A percentile compares a stretch with the other conserved stretches of the same genome.
Evolutionary conservation across 257 asterid species (phyloP).

Genomic region (Solanum appendiculatum): DNA sequence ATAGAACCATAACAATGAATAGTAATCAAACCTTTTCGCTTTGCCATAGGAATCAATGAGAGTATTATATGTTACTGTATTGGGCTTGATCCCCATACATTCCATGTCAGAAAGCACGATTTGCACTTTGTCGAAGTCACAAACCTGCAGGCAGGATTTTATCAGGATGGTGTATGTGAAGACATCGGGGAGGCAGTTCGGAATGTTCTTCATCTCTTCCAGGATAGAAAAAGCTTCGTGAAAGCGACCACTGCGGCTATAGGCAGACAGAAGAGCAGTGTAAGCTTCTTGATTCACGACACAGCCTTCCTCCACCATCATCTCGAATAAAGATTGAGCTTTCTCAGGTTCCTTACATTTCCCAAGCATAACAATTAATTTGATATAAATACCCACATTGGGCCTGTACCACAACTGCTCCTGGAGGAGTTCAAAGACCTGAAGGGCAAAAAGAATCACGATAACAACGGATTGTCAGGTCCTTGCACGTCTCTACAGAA

Average conservation of each 20-base stretch:
- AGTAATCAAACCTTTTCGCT: conserved; percentile 51
- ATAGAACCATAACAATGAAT: conserved; percentile 1
- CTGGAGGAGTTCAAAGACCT: conserved; percentile 87
- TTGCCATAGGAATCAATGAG: conserved; percentile 92
- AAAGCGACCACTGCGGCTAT: conserved; percentile 69
- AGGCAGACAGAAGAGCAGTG: conserved; percentile 95
- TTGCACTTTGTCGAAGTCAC: conserved; percentile 46
- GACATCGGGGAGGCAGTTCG: conserved; percentile 67
- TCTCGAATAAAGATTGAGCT: conserved; percentile 71
- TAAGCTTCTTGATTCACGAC: conserved; percentile 61
- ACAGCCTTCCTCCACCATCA: conserved; percentile 87
- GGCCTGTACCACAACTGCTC: conserved; percentile 98
- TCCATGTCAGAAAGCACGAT: conserved; percentile 67
- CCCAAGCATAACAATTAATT: conserved; percentile 93
- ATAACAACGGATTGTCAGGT: neutral
- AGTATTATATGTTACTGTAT: conserved; percentile 77
- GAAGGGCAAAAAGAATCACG: neutral
- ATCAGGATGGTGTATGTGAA: conserved; percentile 72
- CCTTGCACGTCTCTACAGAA: neutral
- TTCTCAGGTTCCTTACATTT: conserved; percentile 98
- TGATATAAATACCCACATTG: conserved; percentile 58
- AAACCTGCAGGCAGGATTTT: conserved; percentile 67
- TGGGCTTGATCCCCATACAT: conserved; percentile 55
- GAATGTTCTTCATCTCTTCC: conserved; percentile 62
- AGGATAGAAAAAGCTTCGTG: conserved; percentile 66